Evolutionary conservation across 371 early-diverging fungal genomes (phyloP).

Genomic region (Lichtheimia ramosa): DNA sequence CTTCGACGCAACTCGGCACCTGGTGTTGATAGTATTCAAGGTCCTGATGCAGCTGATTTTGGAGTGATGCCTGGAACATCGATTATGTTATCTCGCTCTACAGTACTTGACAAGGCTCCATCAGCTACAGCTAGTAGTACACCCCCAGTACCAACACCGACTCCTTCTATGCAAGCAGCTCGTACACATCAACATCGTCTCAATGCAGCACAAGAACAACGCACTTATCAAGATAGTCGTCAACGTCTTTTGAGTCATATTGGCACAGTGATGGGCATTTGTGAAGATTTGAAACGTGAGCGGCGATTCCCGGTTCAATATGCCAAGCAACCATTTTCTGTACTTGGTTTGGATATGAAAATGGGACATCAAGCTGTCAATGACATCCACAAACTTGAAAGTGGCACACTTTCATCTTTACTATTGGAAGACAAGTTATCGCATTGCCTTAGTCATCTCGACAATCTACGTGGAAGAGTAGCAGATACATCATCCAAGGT

Average conservation of each 20-base stretch:
- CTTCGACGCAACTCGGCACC: slow-evolving; percentile 3
- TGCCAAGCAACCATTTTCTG: slow-evolving; percentile 26
- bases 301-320: slow-evolving; percentile 66
- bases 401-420: slow-evolving; percentile 63
- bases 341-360: slow-evolving; percentile 67
- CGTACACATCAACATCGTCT: slow-evolving; percentile 43
- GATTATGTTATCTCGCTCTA: not conserved
- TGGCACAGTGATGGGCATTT: slow-evolving; percentile 51
- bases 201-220: slow-evolving; percentile 58
- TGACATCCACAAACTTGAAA: slow-evolving; percentile 54
- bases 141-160: not conserved
- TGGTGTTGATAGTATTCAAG: not conserved
- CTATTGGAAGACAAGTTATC: slow-evolving; percentile 67
- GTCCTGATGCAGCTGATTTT: not conserved
- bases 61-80: not conserved
- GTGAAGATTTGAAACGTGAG: slow-evolving; percentile 52
- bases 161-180: slow-evolving; percentile 4
- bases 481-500: slow-evolving; percentile 91
- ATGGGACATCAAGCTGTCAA: slow-evolving; percentile 50
- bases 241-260: slow-evolving; percentile 63
- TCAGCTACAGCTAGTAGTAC: not conserved
- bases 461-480: slow-evolving; percentile 79
- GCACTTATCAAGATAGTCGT: slow-evolving; percentile 70
- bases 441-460: slow-evolving; percentile 74
- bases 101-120: not conserved